Percentiles rank a stretch among this genome's conserved stretches.
Conservation (phyloP, 1,284 basidiomycete species). For the Apiotrichum porosum region DNA sequence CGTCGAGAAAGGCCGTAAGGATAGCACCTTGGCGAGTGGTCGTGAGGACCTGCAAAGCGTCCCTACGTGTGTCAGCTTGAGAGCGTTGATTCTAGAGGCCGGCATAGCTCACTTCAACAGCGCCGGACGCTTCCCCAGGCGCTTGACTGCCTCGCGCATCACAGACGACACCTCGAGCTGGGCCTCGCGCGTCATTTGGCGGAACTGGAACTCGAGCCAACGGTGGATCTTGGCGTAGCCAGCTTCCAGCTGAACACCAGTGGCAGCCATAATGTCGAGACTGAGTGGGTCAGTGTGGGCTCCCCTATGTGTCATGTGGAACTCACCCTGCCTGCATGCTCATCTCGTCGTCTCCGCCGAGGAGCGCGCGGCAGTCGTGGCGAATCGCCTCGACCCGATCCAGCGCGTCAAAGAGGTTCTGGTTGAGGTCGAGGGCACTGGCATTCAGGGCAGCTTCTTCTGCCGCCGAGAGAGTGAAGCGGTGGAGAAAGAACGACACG, state of each 20-base stretch:
- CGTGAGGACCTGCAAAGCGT: slow-evolving; percentile 70
- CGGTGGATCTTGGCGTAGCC: slow-evolving; percentile 84
- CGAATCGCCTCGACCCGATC: slow-evolving; percentile 79
- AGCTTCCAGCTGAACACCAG: slow-evolving; percentile 74
- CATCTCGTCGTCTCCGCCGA: slow-evolving; percentile 79
- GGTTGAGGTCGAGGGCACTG: slow-evolving; percentile 68
- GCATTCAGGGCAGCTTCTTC: slow-evolving; percentile 72
- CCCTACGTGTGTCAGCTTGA: too few relatives aligned
- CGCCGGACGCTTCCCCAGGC: slow-evolving; percentile 69
- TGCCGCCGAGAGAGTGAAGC: slow-evolving; percentile 73
- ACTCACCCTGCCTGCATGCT: slow-evolving; percentile 74
- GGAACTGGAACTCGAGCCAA: slow-evolving; percentile 81
- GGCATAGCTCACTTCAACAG: too few relatives aligned
- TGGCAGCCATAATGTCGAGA: slow-evolving; percentile 80
- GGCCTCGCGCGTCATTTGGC: slow-evolving; percentile 69
- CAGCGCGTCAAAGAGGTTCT: slow-evolving; percentile 75
- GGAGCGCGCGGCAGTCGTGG: slow-evolving; percentile 74
- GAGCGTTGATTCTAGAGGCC: too few relatives aligned
- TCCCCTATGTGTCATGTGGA: too few relatives aligned
- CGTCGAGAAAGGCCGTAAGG: slow-evolving; percentile 73
- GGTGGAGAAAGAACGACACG: slow-evolving; percentile 69
- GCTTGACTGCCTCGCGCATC: slow-evolving; percentile 67
- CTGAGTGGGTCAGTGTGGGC: too few relatives aligned
- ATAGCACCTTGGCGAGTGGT: slow-evolving; percentile 76
- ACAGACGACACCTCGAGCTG: slow-evolving; percentile 69